Evolutionary conservation across 768 basidiomycete species (phyloP), one percentile per base, ranked within the genome.

Genomic region (Clavaria fumosa): DNA sequence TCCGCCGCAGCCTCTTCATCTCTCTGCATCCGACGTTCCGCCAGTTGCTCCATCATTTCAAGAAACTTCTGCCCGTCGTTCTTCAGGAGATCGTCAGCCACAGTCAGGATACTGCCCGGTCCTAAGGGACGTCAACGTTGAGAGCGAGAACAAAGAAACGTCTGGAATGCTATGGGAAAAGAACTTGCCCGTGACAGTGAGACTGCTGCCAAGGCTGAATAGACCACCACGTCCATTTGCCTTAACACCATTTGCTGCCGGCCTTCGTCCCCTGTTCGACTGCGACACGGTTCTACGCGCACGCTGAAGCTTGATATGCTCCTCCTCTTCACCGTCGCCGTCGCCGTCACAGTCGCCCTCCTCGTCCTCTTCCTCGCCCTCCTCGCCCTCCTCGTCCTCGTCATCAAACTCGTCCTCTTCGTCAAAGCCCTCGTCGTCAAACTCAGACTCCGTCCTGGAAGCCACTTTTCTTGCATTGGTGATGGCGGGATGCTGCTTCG

Each of bases 1-100:
- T 61, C 60, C 0, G 50, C 58, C 12, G 64, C 61, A 15, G 66
- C 62, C 40, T 66, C 64, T 37, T 90, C 82, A 52, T 96, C 91
- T 3, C 91, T 72, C 48, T 84, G 79, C 72, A 93, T 86, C 31
- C 93, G 72, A 35, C 88, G 72, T 52, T 95, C 89, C 0, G 93
- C 91, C 14, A 99, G 71, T 58, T 93, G 89, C 56, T 97, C 95
- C 95, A 99, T 99, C 95, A 99, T 99, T 65, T 99, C 95, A 49
- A 99, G 63, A 63, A 99, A 99, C 64, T 95, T 96, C 51, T 90
- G 86, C 2, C 93, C 93, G 51, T 99, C 91, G 50, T 97, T 97
- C 67, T 95, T 95, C 49, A 99, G 69, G 31, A 99, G 72, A 61
- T 99, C 95, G 53, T 99, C 95, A 32, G 95, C 95, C 37, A 99